phyloP scores from a whole-genome alignment of 192 early-diverging fungal genomes.

The Entophlyctis helioformis region DNA sequence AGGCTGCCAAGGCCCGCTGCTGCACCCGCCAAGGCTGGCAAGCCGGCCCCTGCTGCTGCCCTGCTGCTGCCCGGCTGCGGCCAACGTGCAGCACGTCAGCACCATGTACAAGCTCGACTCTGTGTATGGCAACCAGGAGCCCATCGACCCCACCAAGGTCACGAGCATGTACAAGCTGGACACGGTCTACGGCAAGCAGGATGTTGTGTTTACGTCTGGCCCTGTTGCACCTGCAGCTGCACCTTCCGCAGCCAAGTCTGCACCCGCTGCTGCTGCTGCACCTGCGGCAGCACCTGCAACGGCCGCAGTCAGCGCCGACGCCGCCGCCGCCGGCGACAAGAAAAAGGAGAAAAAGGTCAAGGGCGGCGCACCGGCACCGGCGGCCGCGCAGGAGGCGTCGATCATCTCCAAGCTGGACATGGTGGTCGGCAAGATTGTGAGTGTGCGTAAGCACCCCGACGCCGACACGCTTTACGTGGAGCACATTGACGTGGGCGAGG shows the following conservation, averaged over 20 bases:
- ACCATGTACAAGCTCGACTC: conserved; percentile 32
- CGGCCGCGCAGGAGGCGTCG: conserved; percentile 17
- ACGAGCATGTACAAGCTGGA: conserved; percentile 40
- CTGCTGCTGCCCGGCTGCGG: conserved; percentile 6
- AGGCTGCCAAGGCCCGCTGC: conserved; percentile 1
- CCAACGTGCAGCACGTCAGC: conserved; percentile 8
- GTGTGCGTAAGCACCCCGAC: conserved; percentile 80
- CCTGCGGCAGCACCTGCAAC: conserved; percentile 17
- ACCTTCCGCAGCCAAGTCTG: conserved; percentile 32
- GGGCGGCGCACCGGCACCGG: conserved; percentile 10
- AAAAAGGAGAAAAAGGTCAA: conserved; percentile 28
- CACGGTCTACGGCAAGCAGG: conserved; percentile 31
- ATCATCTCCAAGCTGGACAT: conserved; percentile 77
- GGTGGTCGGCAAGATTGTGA: conserved; percentile 79
- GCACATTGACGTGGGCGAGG: conserved; percentile 84
- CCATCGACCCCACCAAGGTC: conserved; percentile 19
- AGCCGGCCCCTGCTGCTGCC: no score
- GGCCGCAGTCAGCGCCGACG: conserved; percentile 21
- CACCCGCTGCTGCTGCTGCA: conserved; percentile 28
- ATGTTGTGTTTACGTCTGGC: conserved; percentile 10
- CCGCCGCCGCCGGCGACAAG: no score
- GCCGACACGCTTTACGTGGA: conserved; percentile 96
- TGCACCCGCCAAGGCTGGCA: conserved; percentile 1
- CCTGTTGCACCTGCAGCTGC: conserved; percentile 17
- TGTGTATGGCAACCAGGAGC: conserved; percentile 18